Conservation (phyloP, 1,284 basidiomycete genomes). For the Vanrija sp. region DNA sequence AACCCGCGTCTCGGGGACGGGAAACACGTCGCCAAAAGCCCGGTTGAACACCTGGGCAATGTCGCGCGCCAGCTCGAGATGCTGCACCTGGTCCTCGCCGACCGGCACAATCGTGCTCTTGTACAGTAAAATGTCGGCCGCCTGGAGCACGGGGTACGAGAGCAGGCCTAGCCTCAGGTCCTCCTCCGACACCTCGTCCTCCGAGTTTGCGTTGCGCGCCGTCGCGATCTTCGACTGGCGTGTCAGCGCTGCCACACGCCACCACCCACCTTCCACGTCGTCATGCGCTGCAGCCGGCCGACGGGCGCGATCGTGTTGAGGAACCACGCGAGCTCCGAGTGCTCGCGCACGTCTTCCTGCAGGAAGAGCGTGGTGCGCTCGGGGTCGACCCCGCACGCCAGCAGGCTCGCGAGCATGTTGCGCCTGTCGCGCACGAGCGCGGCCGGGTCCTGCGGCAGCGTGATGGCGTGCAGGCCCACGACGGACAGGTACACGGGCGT, state of each 20-base stretch:
- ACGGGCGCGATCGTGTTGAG: slow-evolving; percentile 79
- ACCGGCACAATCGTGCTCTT: slow-evolving; percentile 91
- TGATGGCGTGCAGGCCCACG: slow-evolving; percentile 88
- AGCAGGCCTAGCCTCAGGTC: slow-evolving; percentile 79
- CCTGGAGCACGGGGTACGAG: slow-evolving; percentile 89
- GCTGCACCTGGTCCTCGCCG: slow-evolving; percentile 92
- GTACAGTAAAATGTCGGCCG: slow-evolving; percentile 86
- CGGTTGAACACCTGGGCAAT: slow-evolving; percentile 77
- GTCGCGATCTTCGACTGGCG: slow-evolving; percentile 1
- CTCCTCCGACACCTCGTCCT: slow-evolving; percentile 74
- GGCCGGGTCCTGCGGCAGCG: slow-evolving; percentile 76
- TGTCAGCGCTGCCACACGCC: neutral
- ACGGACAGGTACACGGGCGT: slow-evolving; percentile 77
- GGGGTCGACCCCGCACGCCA: slow-evolving; percentile 82
- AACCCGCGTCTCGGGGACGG: slow-evolving; percentile 66
- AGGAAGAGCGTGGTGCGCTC: slow-evolving; percentile 73
- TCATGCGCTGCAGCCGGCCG: slow-evolving; percentile 82
- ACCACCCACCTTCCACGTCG: slow-evolving; percentile 79
- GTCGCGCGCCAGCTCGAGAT: slow-evolving; percentile 81
- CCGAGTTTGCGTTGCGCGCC: slow-evolving; percentile 62
- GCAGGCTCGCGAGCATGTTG: slow-evolving; percentile 75
- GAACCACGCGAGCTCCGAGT: slow-evolving; percentile 88
- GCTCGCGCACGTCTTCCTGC: slow-evolving; percentile 80
- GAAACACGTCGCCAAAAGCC: slow-evolving; percentile 57
- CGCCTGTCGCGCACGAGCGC: slow-evolving; percentile 61